Evolutionary conservation across 2,329 filamentous ascomycete genomes (phyloP).

Genomic region (Pseudopithomyces maydicus): DNA sequence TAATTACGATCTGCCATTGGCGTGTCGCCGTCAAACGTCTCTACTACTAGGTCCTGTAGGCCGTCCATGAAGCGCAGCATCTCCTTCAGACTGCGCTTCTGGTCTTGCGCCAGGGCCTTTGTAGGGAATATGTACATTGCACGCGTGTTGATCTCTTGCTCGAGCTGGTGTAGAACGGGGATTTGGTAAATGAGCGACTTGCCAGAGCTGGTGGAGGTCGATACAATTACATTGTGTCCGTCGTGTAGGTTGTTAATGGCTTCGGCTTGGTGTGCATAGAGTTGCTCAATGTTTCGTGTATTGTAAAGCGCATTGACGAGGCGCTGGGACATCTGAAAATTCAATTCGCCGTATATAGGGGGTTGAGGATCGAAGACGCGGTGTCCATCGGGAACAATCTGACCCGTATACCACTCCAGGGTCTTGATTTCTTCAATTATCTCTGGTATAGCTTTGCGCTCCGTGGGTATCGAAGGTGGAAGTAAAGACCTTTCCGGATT

Average conservation of each 20-base stretch:
- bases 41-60: conserved; percentile 76
- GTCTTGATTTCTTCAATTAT: conserved; percentile 84
- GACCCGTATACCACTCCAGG: conserved; percentile 84
- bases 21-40: conserved; percentile 96
- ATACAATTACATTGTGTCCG: conserved; percentile 86
- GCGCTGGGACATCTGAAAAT: conserved; percentile 85
- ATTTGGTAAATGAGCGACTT: conserved; percentile 99
- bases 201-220: conserved; percentile 93
- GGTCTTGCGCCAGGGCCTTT: conserved; percentile 94
- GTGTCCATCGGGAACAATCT: conserved; percentile 93
- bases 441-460: conserved; percentile 79
- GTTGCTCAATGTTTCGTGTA: conserved; percentile 78
- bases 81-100: conserved; percentile 84
- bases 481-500: conserved; percentile 53
- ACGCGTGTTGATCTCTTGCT: conserved; percentile 74
- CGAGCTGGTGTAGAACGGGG: conserved; percentile 84
- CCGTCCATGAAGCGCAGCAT: conserved; percentile 80
- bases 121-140: conserved; percentile 99
- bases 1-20: conserved; percentile 76
- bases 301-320: conserved; percentile 98
- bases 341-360: conserved; percentile 79
- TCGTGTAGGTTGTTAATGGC: conserved; percentile 87
- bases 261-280: conserved; percentile 92
- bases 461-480: conserved; percentile 75
- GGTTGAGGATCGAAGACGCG: conserved; percentile 86